Percentiles rank a stretch among this genome's conserved stretches.
Evolutionary conservation across 2,329 filamentous ascomycete genomes (phyloP).

Genomic region (Colletotrichum liriopes): DNA sequence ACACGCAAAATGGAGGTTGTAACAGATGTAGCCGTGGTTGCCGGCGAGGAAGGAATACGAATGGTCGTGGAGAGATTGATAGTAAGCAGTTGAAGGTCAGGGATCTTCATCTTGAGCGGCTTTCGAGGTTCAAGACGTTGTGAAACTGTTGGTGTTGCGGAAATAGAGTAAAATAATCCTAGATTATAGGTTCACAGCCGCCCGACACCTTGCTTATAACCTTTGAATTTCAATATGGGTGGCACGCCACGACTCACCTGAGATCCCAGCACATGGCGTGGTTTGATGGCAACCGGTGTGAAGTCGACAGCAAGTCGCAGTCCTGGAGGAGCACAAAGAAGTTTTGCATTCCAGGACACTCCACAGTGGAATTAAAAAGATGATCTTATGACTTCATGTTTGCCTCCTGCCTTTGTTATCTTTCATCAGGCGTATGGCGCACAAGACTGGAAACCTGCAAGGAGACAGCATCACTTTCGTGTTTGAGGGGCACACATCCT

Average conservation of each 20-base stretch:
- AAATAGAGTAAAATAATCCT: too few relatives aligned
- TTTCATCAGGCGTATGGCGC: background rate
- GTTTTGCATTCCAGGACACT: too few relatives aligned
- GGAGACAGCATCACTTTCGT: background rate
- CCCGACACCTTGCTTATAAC: background rate
- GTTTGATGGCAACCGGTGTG: background rate
- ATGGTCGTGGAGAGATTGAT: too few relatives aligned
- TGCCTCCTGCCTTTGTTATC: background rate
- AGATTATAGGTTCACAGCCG: too few relatives aligned
- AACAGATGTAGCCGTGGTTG: too few relatives aligned
- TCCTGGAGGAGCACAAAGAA: background rate
- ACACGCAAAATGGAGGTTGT: background rate
- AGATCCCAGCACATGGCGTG: background rate
- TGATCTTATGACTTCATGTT: too few relatives aligned
- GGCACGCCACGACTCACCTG: background rate
- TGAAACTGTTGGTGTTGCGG: background rate
- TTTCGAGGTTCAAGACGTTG: too few relatives aligned
- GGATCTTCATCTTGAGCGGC: background rate
- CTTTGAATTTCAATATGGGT: too few relatives aligned
- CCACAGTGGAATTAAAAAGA: too few relatives aligned
- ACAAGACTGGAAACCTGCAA: background rate
- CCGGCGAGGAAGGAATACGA: accelerated
- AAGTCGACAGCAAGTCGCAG: background rate
- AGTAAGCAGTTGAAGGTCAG: background rate
- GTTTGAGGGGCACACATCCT: too few relatives aligned